phyloP scores from a whole-genome alignment of 139 green algal species.

The Raphidocelis subcapitata region DNA sequence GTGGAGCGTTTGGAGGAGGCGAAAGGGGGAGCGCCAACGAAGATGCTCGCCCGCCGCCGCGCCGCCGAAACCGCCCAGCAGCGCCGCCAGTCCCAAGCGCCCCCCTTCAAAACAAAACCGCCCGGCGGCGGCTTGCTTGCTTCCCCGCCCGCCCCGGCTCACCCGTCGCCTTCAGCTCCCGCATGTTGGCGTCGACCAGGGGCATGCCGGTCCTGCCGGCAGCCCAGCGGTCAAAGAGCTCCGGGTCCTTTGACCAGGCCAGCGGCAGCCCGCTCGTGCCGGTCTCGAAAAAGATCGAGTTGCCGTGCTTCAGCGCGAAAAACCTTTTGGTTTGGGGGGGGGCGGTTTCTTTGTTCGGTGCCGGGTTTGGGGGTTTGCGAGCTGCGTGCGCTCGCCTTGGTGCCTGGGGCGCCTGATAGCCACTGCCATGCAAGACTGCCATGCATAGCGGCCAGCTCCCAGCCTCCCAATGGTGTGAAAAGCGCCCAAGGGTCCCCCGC shows the following conservation, averaged over 20 bases:
- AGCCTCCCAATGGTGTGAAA: too few species aligned
- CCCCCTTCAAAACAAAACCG: too few species aligned
- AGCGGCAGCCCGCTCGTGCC: constrained; percentile 35
- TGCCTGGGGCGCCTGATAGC: background rate
- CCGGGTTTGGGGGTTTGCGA: background rate
- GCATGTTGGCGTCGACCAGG: constrained; percentile 98
- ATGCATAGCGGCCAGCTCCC: too few species aligned
- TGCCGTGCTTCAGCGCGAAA: constrained; percentile 89
- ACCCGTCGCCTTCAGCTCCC: constrained; percentile 88
- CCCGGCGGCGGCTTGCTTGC: too few species aligned
- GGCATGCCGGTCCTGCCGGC: constrained; percentile 87
- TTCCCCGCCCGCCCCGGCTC: background rate
- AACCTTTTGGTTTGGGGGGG: constrained; percentile 53
- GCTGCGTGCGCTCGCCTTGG: background rate
- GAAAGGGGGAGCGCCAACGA: too few species aligned
- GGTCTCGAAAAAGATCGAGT: constrained; percentile 78
- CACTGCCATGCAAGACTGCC: too few species aligned
- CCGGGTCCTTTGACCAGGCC: constrained; percentile 47
- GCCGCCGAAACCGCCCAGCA: too few species aligned
- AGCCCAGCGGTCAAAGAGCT: constrained; percentile 70
- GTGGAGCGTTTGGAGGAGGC: too few species aligned
- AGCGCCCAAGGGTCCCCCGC: too few species aligned
- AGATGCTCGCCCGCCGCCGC: too few species aligned
- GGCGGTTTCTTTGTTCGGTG: background rate
- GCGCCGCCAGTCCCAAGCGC: too few species aligned